Evolutionary conservation across 768 basidiomycete genomes (phyloP).

Genomic region (Tremella yokohamensis): DNA sequence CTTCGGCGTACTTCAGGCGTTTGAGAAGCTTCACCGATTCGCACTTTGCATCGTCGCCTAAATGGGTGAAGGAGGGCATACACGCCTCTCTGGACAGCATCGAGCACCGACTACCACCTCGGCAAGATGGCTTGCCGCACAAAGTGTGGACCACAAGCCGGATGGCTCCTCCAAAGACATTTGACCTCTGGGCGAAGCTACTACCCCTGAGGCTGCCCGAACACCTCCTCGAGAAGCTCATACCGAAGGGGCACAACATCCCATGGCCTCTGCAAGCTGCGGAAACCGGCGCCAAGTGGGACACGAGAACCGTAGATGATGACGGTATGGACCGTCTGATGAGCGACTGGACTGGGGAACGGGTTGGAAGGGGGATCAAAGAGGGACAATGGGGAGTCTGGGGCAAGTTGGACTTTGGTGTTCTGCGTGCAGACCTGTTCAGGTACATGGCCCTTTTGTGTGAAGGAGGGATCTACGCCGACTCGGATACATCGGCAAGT

Average conservation of each 20-base stretch:
- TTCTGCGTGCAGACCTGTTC: constrained; percentile 23
- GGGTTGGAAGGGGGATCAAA: constrained; percentile 4
- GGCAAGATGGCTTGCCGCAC: constrained; percentile 6
- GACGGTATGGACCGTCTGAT: constrained; percentile 19
- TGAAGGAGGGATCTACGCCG: constrained; percentile 21
- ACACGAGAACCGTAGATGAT: constrained; percentile 16
- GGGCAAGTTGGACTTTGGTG: constrained; percentile 16
- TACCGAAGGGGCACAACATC: not conserved
- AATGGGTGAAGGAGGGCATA: not conserved
- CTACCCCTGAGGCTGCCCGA: constrained; percentile 15
- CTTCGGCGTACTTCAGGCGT: not conserved
- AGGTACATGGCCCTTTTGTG: constrained; percentile 22
- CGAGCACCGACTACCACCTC: not conserved
- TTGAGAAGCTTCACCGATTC: constrained; percentile 6
- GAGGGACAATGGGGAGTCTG: constrained; percentile 19
- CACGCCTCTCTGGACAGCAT: not conserved
- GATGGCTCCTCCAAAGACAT: constrained; percentile 3
- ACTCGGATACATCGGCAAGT: constrained; percentile 26
- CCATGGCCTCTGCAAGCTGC: constrained; percentile 9
- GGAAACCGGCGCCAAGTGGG: constrained; percentile 17
- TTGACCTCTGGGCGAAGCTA: constrained; percentile 17
- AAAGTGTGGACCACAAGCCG: constrained; percentile 21
- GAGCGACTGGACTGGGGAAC: constrained; percentile 21
- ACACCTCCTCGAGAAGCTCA: not conserved
- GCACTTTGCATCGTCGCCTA: not conserved